Evolutionary conservation across 2,329 filamentous ascomycete species (phyloP).

Genomic region (Bipolaris cookei): DNA sequence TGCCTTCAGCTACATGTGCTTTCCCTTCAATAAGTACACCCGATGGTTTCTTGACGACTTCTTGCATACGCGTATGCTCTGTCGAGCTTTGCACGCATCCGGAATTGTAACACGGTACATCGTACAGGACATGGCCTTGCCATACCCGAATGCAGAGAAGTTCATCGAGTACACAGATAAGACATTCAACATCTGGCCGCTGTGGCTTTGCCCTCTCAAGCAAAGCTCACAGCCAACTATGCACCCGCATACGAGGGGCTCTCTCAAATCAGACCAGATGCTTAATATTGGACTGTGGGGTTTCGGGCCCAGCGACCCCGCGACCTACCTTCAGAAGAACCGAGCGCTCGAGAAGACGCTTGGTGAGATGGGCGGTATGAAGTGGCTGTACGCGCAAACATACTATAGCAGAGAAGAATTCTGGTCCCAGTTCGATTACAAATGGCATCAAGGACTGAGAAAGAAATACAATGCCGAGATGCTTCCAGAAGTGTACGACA

Average conservation of each 20-base stretch:
- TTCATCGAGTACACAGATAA: constrained; percentile 54
- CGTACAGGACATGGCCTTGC: constrained; percentile 66
- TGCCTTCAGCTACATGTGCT: constrained; percentile 68
- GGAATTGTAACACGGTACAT: constrained; percentile 66
- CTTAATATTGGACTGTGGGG: constrained; percentile 76
- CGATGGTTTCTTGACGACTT: constrained; percentile 67
- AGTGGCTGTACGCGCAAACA: constrained; percentile 73
- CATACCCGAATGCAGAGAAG: constrained; percentile 51
- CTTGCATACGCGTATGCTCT: constrained; percentile 69
- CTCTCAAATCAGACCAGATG: constrained; percentile 46
- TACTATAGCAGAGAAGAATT: constrained; percentile 73
- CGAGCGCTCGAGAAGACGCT: constrained; percentile 66
- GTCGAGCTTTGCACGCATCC: constrained; percentile 68
- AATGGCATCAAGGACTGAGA: constrained; percentile 65
- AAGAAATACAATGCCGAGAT: constrained; percentile 64
- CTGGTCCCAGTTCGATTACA: constrained; percentile 67
- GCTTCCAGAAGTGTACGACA: constrained; percentile 71
- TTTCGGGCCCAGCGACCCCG: constrained; percentile 61
- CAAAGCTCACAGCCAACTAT: constrained; percentile 43
- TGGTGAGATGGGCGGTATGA: constrained; percentile 66
- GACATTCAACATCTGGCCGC: constrained; percentile 53
- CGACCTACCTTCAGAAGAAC: constrained; percentile 61
- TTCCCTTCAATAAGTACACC: constrained; percentile 69
- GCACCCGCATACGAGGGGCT: constrained; percentile 43
- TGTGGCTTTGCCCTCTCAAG: constrained; percentile 58